A percentile compares a stretch with the other conserved stretches of the same genome.
phyloP scores from a whole-genome alignment of 495 filamentous ascomycete genomes.

The Thermothielavioides terrestris region DNA sequence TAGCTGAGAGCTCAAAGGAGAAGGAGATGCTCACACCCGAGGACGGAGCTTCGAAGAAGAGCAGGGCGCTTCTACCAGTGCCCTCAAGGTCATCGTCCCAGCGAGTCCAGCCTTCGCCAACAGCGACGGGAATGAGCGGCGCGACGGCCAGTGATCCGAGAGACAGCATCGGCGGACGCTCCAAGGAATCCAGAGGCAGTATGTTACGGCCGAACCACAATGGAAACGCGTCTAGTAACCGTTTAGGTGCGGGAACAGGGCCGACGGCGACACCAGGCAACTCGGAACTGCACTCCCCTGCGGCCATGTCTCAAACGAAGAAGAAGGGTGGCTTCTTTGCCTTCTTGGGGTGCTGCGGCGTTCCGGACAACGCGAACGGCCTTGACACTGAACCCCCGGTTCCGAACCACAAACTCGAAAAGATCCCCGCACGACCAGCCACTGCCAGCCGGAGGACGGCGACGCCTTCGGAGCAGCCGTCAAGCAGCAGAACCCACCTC shows the following conservation, averaged over 20 bases:
- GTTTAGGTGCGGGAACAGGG: constrained; percentile 38
- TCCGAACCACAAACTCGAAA: constrained; percentile 57
- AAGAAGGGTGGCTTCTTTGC: constrained; percentile 60
- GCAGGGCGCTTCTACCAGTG: constrained; percentile 49
- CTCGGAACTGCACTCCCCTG: constrained; percentile 40
- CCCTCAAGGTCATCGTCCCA: constrained; percentile 64
- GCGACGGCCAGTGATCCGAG: constrained; percentile 52
- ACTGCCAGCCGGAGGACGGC: constrained; percentile 48
- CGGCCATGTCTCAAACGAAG: constrained; percentile 41
- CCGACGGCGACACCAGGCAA: constrained; percentile 38
- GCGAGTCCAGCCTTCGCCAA: constrained; percentile 52
- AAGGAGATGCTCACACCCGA: constrained; percentile 37
- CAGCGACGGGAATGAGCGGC: constrained; percentile 55
- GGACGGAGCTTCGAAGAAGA: constrained; percentile 45
- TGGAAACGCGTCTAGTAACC: constrained; percentile 53
- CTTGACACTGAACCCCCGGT: constrained; percentile 53
- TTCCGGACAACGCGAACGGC: constrained; percentile 53
- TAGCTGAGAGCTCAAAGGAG: constrained; percentile 39
- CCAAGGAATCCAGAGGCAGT: constrained; percentile 59
- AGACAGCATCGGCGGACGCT: constrained; percentile 52
- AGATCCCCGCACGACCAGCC: constrained; percentile 42
- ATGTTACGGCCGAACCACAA: constrained; percentile 58
- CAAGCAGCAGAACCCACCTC: constrained; percentile 40
- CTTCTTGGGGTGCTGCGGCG: constrained; percentile 73
- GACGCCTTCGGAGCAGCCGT: constrained; percentile 47